A percentile compares a stretch with the other conserved stretches of the same genome.
phyloP scores from a whole-genome alignment of 306 rosid species.

The Glycine soja region DNA sequence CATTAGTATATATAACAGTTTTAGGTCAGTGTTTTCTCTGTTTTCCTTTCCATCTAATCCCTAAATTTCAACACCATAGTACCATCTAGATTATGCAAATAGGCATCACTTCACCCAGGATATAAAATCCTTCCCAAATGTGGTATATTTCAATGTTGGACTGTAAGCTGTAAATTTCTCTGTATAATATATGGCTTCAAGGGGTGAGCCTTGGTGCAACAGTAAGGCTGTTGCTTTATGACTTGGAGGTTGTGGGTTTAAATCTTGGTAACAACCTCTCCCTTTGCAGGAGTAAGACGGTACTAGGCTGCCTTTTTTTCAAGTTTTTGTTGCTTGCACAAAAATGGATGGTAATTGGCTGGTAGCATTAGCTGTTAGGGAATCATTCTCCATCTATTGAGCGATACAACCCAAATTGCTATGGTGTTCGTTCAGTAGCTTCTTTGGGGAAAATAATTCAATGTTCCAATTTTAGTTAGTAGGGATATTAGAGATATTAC shows the following conservation, averaged over 20 bases:
- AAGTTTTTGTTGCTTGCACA: not conserved
- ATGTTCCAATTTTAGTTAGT: not conserved
- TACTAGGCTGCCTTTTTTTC: not conserved
- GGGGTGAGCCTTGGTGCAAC: not conserved
- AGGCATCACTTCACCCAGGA: slow-evolving; percentile 3
- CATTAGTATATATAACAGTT: not conserved
- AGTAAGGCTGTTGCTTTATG: not conserved
- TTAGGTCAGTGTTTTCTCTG: not conserved
- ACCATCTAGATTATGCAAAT: not conserved
- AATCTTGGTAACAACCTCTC: not conserved
- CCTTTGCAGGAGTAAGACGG: not conserved
- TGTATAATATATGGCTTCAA: not conserved
- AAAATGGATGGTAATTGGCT: not conserved
- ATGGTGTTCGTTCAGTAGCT: not conserved
- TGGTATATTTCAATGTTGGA: not conserved
- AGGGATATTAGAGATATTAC: not conserved
- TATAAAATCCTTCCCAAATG: not conserved
- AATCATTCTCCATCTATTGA: not conserved
- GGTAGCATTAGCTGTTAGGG: not conserved
- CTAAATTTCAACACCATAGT: slow-evolving; percentile 22
- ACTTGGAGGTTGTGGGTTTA: not conserved
- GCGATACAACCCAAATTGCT: slow-evolving; percentile 3
- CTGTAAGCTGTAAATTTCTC: not conserved
- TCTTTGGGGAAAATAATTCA: not conserved
- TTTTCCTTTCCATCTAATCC: not conserved